A percentile compares a stretch with the other conserved stretches of the same genome.
These are phyloP conservation scores for Alternaria sp. DNA, from an alignment of 2,329 filamentous ascomycete genomes.

Conservation along the genomic window DNA sequence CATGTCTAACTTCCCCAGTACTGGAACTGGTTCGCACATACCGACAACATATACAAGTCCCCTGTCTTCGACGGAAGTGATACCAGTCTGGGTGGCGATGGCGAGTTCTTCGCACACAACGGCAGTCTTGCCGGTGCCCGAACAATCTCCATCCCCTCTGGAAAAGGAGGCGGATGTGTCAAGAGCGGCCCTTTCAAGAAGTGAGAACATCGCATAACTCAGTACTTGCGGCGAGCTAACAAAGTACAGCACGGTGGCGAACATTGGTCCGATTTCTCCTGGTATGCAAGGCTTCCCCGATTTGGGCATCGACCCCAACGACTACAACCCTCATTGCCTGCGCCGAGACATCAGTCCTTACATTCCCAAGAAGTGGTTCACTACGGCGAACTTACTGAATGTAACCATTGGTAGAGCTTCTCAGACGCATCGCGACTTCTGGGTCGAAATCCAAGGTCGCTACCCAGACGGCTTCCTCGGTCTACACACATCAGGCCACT, in stretches of 20 bases:
- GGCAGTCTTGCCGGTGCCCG: constrained; percentile 5
- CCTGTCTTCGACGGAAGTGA: constrained; percentile 6
- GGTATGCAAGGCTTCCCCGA: constrained; percentile 9
- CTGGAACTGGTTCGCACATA: constrained; percentile 8
- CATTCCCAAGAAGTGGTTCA: constrained; percentile 6
- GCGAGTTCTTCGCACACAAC: constrained; percentile 5
- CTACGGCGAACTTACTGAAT: constrained; percentile 2
- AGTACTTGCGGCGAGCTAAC: background rate
- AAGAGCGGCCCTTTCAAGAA: constrained; percentile 6
- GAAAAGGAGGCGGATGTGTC: constrained; percentile 5
- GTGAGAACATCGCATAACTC: background rate
- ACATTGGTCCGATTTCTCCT: constrained; percentile 3
- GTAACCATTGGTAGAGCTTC: background rate
- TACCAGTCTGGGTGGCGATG: constrained; percentile 5
- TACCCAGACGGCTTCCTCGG: constrained; percentile 5
- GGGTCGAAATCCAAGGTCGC: constrained; percentile 7
- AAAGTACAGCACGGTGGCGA: background rate
- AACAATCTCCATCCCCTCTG: constrained; percentile 1
- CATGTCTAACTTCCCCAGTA: background rate
- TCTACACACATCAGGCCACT: constrained; percentile 4
- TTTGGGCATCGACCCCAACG: background rate
- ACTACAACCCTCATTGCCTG: constrained; percentile 5
- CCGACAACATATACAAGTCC: background rate
- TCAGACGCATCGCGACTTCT: constrained; percentile 1
- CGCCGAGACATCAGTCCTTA: constrained; percentile 4